A percentile compares a stretch with the other conserved stretches of the same genome.
Evolutionary conservation across 2,329 filamentous ascomycete genomes (phyloP).

Genomic region (Arthrinium puccinioides): DNA sequence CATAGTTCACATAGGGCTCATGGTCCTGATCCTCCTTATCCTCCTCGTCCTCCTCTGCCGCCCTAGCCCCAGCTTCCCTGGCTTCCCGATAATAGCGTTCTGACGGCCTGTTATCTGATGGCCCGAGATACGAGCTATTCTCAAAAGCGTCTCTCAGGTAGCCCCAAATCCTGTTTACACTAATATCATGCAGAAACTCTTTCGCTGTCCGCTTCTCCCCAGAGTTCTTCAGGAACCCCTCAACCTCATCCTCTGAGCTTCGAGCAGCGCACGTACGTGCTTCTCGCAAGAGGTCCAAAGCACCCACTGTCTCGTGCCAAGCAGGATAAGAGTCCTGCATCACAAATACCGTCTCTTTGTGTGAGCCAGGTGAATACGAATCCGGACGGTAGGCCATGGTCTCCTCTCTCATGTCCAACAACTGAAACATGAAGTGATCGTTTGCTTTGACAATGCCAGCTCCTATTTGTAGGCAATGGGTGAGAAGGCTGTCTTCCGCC

Average conservation of each 20-base stretch:
- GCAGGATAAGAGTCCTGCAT: constrained; percentile 14
- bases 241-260: constrained; percentile 4
- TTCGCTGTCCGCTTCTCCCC: not conserved
- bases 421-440: constrained; percentile 7
- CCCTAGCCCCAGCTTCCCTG: not conserved
- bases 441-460: constrained; percentile 2
- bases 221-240: not conserved
- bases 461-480: constrained; percentile 3
- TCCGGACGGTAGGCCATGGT: constrained; percentile 3
- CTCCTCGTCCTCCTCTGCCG: not conserved
- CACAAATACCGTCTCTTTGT: constrained; percentile 8
- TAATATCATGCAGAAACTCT: not conserved
- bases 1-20: too few species aligned
- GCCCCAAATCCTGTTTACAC: not conserved
- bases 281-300: constrained; percentile 12
- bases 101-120: not conserved
- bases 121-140: not conserved
- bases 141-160: not conserved
- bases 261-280: constrained; percentile 8
- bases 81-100: not conserved
- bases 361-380: constrained; percentile 6
- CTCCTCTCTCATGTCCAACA: constrained; percentile 9
- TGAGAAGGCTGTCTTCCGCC: constrained; percentile 7
- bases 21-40: too few species aligned
- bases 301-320: constrained; percentile 14